Conservation (phyloP, 805 yeast species). For the Schwanniomyces polymorphus region DNA sequence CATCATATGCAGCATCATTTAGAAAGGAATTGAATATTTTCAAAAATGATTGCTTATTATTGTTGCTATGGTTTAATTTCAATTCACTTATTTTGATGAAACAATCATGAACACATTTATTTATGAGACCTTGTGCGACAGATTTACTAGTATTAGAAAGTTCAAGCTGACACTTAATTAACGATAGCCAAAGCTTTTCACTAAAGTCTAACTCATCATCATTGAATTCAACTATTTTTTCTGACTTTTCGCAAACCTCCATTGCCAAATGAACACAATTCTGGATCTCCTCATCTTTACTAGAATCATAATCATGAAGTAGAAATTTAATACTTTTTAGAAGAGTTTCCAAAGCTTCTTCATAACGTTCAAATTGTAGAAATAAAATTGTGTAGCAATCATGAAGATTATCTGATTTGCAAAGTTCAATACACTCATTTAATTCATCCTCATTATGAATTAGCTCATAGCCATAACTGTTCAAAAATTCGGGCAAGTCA, state of each 20-base stretch:
- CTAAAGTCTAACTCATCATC: constrained; percentile 13
- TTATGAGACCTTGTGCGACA: constrained; percentile 11
- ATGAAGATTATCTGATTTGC: constrained; percentile 22
- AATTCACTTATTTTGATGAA: constrained; percentile 32
- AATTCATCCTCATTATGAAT: constrained; percentile 2
- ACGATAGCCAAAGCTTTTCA: constrained; percentile 28
- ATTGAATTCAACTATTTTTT: constrained; percentile 5
- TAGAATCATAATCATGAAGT: constrained; percentile 7
- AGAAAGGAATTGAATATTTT: constrained; percentile 57
- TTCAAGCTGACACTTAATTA: constrained; percentile 24
- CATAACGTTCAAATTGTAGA: constrained; percentile 16
- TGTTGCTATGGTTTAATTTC: constrained; percentile 18
- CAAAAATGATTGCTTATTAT: constrained; percentile 43
- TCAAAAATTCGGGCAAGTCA: constrained; percentile 8
- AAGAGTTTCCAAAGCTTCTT: constrained; percentile 30
- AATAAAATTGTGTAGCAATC: constrained; percentile 33
- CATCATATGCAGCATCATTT: constrained; percentile 43
- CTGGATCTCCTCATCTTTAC: constrained; percentile 21
- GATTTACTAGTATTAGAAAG: constrained; percentile 12
- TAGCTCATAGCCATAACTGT: constrained; percentile 8
- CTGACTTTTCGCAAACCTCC: constrained; percentile 24
- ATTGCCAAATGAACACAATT: constrained; percentile 32
- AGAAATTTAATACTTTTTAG: constrained; percentile 18
- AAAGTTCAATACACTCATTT: constrained; percentile 7
- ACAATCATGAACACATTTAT: constrained; percentile 29